These are phyloP conservation scores for Globisporangium alternatum DNA, from an alignment of 352 stramenopile genomes.

Conservation along the genomic window DNA sequence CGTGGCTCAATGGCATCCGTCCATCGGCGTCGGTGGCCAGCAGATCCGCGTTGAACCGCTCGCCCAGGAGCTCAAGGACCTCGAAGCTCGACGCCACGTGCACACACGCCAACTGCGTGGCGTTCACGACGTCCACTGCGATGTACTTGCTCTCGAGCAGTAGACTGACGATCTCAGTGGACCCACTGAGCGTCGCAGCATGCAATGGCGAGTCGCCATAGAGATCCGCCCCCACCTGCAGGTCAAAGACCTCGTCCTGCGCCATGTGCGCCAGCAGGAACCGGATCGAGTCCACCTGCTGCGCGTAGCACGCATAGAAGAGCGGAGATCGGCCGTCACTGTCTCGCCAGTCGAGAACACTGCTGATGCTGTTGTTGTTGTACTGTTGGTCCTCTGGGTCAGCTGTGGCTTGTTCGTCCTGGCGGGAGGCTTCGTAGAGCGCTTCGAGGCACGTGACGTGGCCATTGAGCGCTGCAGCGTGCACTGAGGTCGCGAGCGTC, in stretches of 20 bases:
- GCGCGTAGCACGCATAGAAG: conserved; percentile 71
- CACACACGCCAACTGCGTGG: conserved; percentile 29
- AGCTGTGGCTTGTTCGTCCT: neutral
- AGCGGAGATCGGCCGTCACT: conserved; percentile 61
- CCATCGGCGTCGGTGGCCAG: conserved; percentile 51
- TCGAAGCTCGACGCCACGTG: conserved; percentile 45
- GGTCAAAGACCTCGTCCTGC: conserved; percentile 11
- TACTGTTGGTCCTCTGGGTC: neutral
- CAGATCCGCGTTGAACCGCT: conserved; percentile 43
- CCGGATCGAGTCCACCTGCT: conserved; percentile 39
- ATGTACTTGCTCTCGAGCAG: conserved; percentile 42
- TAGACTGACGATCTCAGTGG: conserved; percentile 25
- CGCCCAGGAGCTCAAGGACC: conserved; percentile 34
- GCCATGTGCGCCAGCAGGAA: conserved; percentile 33
- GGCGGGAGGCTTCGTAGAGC: conserved; percentile 8
- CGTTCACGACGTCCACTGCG: conserved; percentile 41
- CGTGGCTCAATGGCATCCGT: conserved; percentile 59
- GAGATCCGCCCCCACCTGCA: neutral
- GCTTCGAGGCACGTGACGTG: conserved; percentile 53
- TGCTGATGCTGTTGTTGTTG: conserved; percentile 14
- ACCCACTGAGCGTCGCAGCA: conserved; percentile 41
- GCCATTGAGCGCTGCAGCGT: conserved; percentile 52
- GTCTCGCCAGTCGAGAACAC: conserved; percentile 53
- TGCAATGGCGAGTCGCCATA: conserved; percentile 36
- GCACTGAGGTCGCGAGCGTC: conserved; percentile 42